phyloP scores from a whole-genome alignment of 2,329 filamentous ascomycete genomes.

The Ophiostoma quercus region DNA sequence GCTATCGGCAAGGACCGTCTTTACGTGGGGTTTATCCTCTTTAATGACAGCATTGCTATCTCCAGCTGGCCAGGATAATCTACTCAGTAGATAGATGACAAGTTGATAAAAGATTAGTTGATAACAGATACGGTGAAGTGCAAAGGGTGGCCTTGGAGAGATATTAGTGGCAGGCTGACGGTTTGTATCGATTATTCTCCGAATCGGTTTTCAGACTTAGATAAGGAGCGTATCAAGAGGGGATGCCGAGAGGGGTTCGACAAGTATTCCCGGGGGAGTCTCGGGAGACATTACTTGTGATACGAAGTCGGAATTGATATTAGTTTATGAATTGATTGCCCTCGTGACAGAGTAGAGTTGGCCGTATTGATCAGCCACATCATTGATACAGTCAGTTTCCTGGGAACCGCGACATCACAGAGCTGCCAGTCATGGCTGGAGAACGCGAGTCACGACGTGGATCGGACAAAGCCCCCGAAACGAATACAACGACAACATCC shows the following conservation, averaged over 20 bases:
- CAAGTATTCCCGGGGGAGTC: neutral
- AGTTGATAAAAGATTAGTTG: neutral
- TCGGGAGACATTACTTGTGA: neutral
- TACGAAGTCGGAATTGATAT: neutral
- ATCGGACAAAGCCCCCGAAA: neutral
- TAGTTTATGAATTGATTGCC: neutral
- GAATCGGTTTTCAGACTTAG: neutral
- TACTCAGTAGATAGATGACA: neutral
- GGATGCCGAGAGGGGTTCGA: neutral
- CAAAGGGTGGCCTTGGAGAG: neutral
- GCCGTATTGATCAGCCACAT: neutral
- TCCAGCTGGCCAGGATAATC: neutral
- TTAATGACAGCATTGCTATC: neutral
- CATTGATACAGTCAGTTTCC: neutral
- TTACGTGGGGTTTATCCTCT: neutral
- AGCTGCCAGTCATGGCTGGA: neutral
- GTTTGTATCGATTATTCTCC: neutral
- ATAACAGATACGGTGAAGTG: neutral
- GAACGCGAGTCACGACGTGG: neutral
- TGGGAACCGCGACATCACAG: neutral
- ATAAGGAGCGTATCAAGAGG: neutral
- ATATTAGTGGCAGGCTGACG: neutral
- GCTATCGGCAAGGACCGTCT: neutral
- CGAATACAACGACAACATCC: neutral
- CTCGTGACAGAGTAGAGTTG: too few relatives aligned